phyloP scores from a whole-genome alignment of 2,329 filamentous ascomycete genomes.

The Phaeosphaeriaceae sp. region DNA sequence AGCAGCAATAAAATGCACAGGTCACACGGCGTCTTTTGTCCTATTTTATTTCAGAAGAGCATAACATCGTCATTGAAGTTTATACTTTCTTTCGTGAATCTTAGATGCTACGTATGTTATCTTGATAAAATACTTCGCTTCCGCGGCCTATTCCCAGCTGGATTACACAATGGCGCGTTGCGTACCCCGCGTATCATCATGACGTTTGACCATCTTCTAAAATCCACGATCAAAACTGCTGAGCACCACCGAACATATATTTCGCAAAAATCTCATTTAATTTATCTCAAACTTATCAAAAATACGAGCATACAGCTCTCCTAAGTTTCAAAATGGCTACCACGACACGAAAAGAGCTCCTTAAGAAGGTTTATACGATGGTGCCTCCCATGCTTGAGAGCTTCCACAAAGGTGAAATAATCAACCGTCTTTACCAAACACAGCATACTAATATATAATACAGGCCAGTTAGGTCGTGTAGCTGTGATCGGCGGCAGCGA shows the following conservation, averaged over 20 bases:
- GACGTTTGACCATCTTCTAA: slow-evolving; percentile 17
- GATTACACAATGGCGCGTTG: slow-evolving; percentile 22
- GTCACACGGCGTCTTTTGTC: background rate
- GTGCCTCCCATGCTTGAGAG: slow-evolving; percentile 93
- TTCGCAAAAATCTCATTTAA: background rate
- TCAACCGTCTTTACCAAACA: background rate
- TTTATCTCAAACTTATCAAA: background rate
- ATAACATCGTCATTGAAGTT: no score
- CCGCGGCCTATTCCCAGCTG: slow-evolving; percentile 3
- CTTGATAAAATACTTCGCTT: background rate
- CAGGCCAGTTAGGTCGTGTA: slow-evolving; percentile 89
- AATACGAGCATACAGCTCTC: background rate
- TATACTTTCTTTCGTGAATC: background rate
- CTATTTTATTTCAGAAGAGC: background rate
- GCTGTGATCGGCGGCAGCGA: slow-evolving; percentile 94
- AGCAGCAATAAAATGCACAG: background rate
- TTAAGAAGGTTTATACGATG: slow-evolving; percentile 84
- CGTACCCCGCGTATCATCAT: slow-evolving; percentile 29
- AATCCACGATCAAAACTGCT: slow-evolving; percentile 19
- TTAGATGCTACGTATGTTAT: background rate
- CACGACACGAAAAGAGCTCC: slow-evolving; percentile 72
- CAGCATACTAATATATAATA: slow-evolving; percentile 17
- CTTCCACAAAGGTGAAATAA: slow-evolving; percentile 88
- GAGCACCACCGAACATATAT: background rate
- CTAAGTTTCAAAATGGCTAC: slow-evolving; percentile 51